Conservation (phyloP, 2,329 filamentous ascomycete genomes). For the Ophiostoma sp. region DNA sequence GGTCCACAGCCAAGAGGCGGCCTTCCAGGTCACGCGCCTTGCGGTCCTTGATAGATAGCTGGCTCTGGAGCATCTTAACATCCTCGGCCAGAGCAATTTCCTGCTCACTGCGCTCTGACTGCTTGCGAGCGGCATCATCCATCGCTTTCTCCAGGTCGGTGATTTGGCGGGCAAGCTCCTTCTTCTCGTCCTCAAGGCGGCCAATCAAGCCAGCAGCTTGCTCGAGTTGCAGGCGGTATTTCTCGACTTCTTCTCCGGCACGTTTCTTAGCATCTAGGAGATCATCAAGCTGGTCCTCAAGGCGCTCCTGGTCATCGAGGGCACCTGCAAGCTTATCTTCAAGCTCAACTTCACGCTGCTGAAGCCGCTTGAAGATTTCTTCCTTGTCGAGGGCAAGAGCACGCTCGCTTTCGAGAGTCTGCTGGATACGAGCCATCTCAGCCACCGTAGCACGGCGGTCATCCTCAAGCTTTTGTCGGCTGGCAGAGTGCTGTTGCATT, state of each 20-base stretch:
- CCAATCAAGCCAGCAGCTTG: conserved; percentile 85
- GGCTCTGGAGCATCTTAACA: conserved; percentile 85
- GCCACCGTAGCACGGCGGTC: conserved; percentile 80
- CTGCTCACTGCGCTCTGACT: conserved; percentile 67
- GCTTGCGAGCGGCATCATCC: conserved; percentile 62
- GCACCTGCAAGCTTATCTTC: conserved; percentile 89
- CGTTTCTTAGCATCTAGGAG: conserved; percentile 84
- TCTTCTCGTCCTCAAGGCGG: conserved; percentile 81
- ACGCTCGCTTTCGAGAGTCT: conserved; percentile 90
- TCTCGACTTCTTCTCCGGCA: conserved; percentile 77
- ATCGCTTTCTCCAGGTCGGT: conserved; percentile 66
- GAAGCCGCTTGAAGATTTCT: conserved; percentile 96
- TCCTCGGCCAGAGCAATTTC: conserved; percentile 76
- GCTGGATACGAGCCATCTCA: conserved; percentile 84
- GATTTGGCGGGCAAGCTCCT: conserved; percentile 62
- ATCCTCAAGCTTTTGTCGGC: conserved; percentile 78
- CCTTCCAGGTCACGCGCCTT: conserved; percentile 83
- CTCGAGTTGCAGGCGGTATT: conserved; percentile 75
- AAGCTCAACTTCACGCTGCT: conserved; percentile 83
- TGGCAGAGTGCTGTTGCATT: conserved; percentile 68
- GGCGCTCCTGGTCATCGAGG: conserved; percentile 85
- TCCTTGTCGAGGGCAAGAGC: conserved; percentile 97
- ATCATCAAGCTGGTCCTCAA: conserved; percentile 89
- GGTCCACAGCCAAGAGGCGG: conserved; percentile 77
- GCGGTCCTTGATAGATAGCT: conserved; percentile 79